These are phyloP conservation scores for Arachnomyces sp. DNA, from an alignment of 2,329 filamentous ascomycete genomes.

Conservation along the genomic window DNA sequence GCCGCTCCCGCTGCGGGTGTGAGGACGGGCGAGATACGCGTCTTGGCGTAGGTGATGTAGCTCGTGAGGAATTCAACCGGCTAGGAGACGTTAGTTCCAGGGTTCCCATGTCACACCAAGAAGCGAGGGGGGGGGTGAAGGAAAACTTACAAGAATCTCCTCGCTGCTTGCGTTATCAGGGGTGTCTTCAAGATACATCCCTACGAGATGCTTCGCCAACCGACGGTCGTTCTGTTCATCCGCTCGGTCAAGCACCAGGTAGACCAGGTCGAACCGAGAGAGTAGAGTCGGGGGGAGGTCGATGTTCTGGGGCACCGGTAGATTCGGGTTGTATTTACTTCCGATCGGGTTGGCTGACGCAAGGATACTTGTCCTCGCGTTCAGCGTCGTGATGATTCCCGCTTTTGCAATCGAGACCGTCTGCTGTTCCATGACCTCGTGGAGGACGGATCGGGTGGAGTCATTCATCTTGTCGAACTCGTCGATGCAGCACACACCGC, in stretches of 20 bases:
- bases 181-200: constrained; percentile 92
- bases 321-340: constrained; percentile 91
- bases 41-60: constrained; percentile 93
- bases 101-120: background rate
- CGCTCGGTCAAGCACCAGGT: constrained; percentile 87
- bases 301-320: constrained; percentile 96
- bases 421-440: constrained; percentile 77
- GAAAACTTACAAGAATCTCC: constrained; percentile 66
- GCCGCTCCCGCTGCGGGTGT: constrained; percentile 72
- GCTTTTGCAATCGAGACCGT: constrained; percentile 71
- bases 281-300: constrained; percentile 90
- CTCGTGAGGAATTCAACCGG: constrained; percentile 91
- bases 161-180: constrained; percentile 70
- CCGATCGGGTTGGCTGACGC: constrained; percentile 97
- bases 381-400: constrained; percentile 77
- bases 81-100: constrained; percentile 37
- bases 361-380: constrained; percentile 89
- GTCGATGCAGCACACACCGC: constrained; percentile 69
- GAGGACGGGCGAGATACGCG: constrained; percentile 74
- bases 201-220: constrained; percentile 82
- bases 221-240: constrained; percentile 85
- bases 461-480: constrained; percentile 78
- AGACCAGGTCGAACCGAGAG: constrained; percentile 93
- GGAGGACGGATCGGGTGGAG: constrained; percentile 62
- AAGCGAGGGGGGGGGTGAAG: constrained; percentile 5